Base-by-base conservation (phyloP, 2,329 filamentous ascomycete genomes). In the Apiospora kogelbergensis region DNA sequence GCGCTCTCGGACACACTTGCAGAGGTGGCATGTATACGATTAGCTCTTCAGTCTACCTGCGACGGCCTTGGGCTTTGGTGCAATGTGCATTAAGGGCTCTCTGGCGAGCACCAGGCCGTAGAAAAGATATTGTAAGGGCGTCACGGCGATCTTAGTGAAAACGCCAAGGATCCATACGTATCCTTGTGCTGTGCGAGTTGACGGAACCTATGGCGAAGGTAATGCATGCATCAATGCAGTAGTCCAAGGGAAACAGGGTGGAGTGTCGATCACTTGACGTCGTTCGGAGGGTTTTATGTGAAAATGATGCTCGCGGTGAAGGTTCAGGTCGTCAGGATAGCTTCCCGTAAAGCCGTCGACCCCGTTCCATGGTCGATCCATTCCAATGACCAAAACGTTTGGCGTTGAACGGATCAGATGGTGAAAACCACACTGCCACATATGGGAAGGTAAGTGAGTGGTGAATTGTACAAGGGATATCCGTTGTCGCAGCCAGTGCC, bases 221-320 rank as follows among this genome's bases (percentile, higher is more conserved):
- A 33, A 53, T 53, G 7, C 48, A 33, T 53, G 46, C 22, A 24
- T 24, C 46, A 26, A 13, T 30, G 48, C 24, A 26, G n/a, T 41
- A 26, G n/a, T 42, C 37, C 20, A 11, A 46, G 17, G n/a, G 30
- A 44, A 46, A 22, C 30, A 7, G 30, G 42, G 30, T 37, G 33
- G 44, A 66, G 45, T 65, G 63, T 33, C 41, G 63, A 45, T 45
- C 41, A 45, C 40, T 65, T 60, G 53, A 60, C 63, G 41, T 44
- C 17, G 22, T 33, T 33, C 44, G 63, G 24, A 11, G 63, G 63
- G 13, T 65, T 65, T 65, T 26, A 45, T 65, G 22, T 45, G 2
- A 6, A n/a, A 44, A 10, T 33, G 63, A 24, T 65, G 63, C 63
- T 30, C 63, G 40, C 44, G 41, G 17, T 30, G 40, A 45, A 41